phyloP scores from a whole-genome alignment of 2,329 filamentous ascomycete species.

The Pestalotiopsis sp. region DNA sequence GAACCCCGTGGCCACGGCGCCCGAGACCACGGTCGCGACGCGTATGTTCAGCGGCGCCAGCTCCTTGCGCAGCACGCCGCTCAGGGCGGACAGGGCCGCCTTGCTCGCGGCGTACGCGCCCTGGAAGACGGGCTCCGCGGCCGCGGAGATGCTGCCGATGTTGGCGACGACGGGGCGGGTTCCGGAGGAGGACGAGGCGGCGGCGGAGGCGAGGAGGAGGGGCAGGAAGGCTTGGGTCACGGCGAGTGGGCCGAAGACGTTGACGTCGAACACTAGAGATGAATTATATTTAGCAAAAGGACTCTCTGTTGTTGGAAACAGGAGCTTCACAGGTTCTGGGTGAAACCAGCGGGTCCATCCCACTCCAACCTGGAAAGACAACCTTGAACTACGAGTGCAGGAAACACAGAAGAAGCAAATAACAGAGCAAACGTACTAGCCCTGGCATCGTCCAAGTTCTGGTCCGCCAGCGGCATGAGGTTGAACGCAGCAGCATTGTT shows the following conservation, averaged over 20 bases:
- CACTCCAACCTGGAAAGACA: neutral
- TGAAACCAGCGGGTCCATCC: neutral
- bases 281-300: neutral
- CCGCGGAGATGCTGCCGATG: conserved; percentile 31
- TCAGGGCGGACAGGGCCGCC: conserved; percentile 27
- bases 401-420: neutral
- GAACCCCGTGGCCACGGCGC: conserved; percentile 30
- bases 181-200: neutral
- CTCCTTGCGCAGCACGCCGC: conserved; percentile 30
- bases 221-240: conserved; percentile 35
- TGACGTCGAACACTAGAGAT: conserved; percentile 24
- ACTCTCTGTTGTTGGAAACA: neutral
- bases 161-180: conserved; percentile 24
- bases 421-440: conserved; percentile 3
- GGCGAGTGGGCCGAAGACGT: conserved; percentile 31
- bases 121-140: conserved; percentile 31
- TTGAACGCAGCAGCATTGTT: conserved; percentile 29
- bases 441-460: conserved; percentile 19
- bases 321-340: neutral
- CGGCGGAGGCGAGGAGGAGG: conserved; percentile 24
- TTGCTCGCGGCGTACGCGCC: conserved; percentile 34
- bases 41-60: conserved; percentile 33
- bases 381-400: neutral
- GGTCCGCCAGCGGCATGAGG: conserved; percentile 26
- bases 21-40: conserved; percentile 32